phyloP scores from a whole-genome alignment of 305 asterid species.

The Fraxinus baroniana region DNA sequence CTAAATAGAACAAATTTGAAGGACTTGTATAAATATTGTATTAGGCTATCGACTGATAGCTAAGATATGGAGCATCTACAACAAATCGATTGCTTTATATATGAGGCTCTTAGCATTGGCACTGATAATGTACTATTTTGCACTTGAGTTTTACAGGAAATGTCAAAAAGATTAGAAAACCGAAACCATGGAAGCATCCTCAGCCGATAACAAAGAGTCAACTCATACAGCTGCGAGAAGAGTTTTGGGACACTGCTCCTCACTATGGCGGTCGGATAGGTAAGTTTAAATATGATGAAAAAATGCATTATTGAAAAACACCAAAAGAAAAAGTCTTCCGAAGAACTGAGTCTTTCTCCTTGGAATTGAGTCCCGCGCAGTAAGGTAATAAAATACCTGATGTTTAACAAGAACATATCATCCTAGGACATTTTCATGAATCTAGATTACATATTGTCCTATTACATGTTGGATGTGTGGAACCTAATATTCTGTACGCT shows the following conservation, averaged over 20 bases:
- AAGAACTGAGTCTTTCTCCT: background rate
- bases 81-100: too few relatives aligned
- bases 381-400: background rate
- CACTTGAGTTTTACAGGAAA: conserved; percentile 37
- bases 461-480: too few relatives aligned
- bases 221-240: conserved; percentile 75
- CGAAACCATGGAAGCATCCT: conserved; percentile 92
- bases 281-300: conserved; percentile 11
- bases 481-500: too few relatives aligned
- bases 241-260: conserved; percentile 96
- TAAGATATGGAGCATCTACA: too few relatives aligned
- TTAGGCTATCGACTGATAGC: too few relatives aligned
- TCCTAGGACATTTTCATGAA: background rate
- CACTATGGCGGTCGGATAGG: conserved; percentile 89
- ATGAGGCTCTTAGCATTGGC: too few relatives aligned
- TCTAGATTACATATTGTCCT: background rate
- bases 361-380: background rate
- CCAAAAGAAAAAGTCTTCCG: background rate
- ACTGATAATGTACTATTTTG: conserved; percentile 9
- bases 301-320: background rate
- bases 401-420: background rate
- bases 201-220: conserved; percentile 80
- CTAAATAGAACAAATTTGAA: too few relatives aligned
- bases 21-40: background rate
- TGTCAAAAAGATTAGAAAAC: conserved; percentile 56